Evolutionary conservation across 805 yeast genomes (phyloP), one percentile per base, ranked within the genome.

Genomic region (Nakazawaea populi): DNA sequence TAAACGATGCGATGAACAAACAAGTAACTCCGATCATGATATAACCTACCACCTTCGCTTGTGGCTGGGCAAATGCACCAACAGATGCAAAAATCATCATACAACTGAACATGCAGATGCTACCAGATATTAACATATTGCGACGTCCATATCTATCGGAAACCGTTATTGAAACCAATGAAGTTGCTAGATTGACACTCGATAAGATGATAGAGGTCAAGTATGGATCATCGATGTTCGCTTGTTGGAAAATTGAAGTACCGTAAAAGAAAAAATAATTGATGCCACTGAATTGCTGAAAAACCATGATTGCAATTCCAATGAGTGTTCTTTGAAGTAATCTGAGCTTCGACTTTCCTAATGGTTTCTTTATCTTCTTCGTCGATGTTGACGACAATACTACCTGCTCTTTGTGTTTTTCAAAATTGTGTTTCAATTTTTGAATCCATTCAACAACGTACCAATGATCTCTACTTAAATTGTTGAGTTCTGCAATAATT

Each of bases 221-320:
- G 60, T 78, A 82, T 7, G 86, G 74, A 59, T 82, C 79, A 10
- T 66, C 60, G 42, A 82, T 56, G 10, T 85, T 83, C 36, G 80
- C 79, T 39, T 56, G 54, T 29, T 66, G 64, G 61, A 85, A 83
- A 52, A 83, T 74, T 9, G 77, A 66, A n/a, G 83, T 77, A 44
- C 86, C 84, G 57, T 77, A 83, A 65, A 80, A 83, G 70, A 84
- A 82, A 56, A 83, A 80, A 66, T 80, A 83, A 67, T 83, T 83
- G 49, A 82, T 75, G 54, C 89, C 89, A 34, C 80, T 73, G 58
- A 80, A 71, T 61, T 83, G 89, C 55, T 69, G 73, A 36, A 66
- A 59, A 41, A 59, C 58, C 35, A 62, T 51, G 5, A 69, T 45
- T 4, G 55, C 41, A 39, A 66, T 57, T 0, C 73, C 73, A 0